A percentile compares a stretch with the other conserved stretches of the same genome.
phyloP scores from a whole-genome alignment of 2,329 filamentous ascomycete species.

The Trichoderma cornu-damae region DNA sequence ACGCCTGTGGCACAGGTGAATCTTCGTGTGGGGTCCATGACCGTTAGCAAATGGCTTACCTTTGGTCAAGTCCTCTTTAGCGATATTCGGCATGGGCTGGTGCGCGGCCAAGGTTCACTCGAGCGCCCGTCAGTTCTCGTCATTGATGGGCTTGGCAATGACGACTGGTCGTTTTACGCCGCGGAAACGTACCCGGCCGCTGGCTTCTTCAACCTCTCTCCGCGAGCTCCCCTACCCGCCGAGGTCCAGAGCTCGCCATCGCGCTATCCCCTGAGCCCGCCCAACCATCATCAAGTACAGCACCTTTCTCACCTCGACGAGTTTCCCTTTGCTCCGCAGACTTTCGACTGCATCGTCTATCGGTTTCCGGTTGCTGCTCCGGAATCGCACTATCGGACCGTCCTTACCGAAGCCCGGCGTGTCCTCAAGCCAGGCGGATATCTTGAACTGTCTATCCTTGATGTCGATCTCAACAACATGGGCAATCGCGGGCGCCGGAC shows the following conservation, averaged over 20 bases:
- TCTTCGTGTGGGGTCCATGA: slow-evolving; percentile 72
- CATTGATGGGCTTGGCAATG: slow-evolving; percentile 78
- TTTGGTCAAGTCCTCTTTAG: slow-evolving; percentile 82
- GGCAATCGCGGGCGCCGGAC: slow-evolving; percentile 64
- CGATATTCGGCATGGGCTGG: slow-evolving; percentile 67
- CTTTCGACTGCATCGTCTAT: slow-evolving; percentile 70
- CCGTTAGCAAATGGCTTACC: slow-evolving; percentile 81
- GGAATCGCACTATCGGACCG: slow-evolving; percentile 62
- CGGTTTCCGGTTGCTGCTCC: slow-evolving; percentile 69
- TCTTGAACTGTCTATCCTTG: slow-evolving; percentile 72
- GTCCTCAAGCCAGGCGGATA: slow-evolving; percentile 73
- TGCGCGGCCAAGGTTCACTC: slow-evolving; percentile 34
- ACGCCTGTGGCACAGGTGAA: slow-evolving; percentile 67
- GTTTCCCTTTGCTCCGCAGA: slow-evolving; percentile 71
- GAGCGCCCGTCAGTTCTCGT: slow-evolving; percentile 63
- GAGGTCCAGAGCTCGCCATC: slow-evolving; percentile 40
- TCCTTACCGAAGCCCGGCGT: slow-evolving; percentile 69
- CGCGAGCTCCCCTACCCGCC: slow-evolving; percentile 47
- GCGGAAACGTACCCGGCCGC: slow-evolving; percentile 72
- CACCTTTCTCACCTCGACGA: slow-evolving; percentile 57
- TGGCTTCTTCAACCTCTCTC: slow-evolving; percentile 71
- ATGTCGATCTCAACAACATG: slow-evolving; percentile 79
- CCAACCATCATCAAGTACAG: slow-evolving; percentile 71
- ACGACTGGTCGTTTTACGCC: slow-evolving; percentile 83
- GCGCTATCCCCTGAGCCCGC: slow-evolving; percentile 52